phyloP scores from a whole-genome alignment of 2,329 filamentous ascomycete species.

The Sporothrix phasma region DNA sequence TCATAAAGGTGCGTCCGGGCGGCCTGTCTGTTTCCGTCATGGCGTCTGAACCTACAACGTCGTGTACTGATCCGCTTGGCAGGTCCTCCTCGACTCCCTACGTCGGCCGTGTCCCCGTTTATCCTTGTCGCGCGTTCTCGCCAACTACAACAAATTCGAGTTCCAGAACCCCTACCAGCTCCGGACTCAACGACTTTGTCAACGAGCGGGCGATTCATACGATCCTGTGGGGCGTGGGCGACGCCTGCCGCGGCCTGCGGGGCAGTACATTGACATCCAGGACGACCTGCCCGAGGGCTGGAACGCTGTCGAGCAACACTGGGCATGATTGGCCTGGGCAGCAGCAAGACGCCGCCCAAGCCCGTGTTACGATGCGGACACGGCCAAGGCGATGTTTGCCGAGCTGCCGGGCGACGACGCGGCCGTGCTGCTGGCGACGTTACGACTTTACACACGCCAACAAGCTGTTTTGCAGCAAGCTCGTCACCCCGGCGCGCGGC shows the following conservation, averaged over 20 bases:
- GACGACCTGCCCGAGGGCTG: constrained; percentile 87
- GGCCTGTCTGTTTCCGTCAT: too few relatives aligned
- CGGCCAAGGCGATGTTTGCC: constrained; percentile 71
- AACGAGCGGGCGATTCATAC: constrained; percentile 81
- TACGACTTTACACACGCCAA: constrained; percentile 95
- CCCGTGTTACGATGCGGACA: constrained; percentile 62
- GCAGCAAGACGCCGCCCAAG: constrained; percentile 46
- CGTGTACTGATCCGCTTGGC: neutral
- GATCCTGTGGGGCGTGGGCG: constrained; percentile 66
- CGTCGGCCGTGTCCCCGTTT: constrained; percentile 48
- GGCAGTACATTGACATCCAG: constrained; percentile 73
- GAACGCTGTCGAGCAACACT: constrained; percentile 72
- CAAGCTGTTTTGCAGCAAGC: constrained; percentile 83
- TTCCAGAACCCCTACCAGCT: constrained; percentile 93
- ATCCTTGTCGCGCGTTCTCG: constrained; percentile 74
- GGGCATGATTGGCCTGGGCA: constrained; percentile 71
- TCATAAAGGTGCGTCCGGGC: constrained; percentile 62
- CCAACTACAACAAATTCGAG: constrained; percentile 99
- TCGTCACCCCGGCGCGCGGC: constrained; percentile 48
- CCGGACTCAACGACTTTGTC: constrained; percentile 86
- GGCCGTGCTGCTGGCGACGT: constrained; percentile 67
- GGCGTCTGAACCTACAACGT: too few relatives aligned
- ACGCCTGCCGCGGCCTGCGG: constrained; percentile 57
- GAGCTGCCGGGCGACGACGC: constrained; percentile 71
- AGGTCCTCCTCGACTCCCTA: constrained; percentile 74